A percentile compares a stretch with the other conserved stretches of the same genome.
Conservation (phyloP, 2,329 filamentous ascomycete species). For the Botryotinia convoluta region DNA sequence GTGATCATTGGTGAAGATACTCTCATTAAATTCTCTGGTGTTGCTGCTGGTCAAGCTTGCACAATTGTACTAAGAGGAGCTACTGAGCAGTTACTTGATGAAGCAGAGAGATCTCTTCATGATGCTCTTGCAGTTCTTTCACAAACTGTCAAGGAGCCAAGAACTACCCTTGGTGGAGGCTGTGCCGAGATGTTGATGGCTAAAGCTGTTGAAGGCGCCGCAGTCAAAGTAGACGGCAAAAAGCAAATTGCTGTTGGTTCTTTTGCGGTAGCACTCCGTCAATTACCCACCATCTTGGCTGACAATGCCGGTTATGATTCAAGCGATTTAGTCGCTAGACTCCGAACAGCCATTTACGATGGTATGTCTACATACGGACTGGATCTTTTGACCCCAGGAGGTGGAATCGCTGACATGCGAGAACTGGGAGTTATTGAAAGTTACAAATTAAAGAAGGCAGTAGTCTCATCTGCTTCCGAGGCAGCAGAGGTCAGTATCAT, state of each 20-base stretch:
- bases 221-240: conserved; percentile 94
- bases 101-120: conserved; percentile 93
- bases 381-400: conserved; percentile 84
- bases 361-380: conserved; percentile 90
- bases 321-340: conserved; percentile 84
- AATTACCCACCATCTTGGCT: conserved; percentile 92
- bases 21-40: conserved; percentile 94
- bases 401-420: conserved; percentile 92
- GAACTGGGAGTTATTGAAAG: conserved; percentile 94
- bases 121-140: conserved; percentile 95
- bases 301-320: conserved; percentile 97
- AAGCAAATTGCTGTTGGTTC: conserved; percentile 89
- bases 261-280: conserved; percentile 84
- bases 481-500: conserved; percentile 77
- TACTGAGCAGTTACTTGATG: conserved; percentile 93
- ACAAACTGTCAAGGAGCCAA: conserved; percentile 91
- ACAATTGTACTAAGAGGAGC: conserved; percentile 95
- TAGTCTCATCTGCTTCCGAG: conserved; percentile 93
- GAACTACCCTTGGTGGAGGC: conserved; percentile 90
- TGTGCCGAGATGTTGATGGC: conserved; percentile 99
- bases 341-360: conserved; percentile 92
- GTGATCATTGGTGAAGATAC: conserved; percentile 98
- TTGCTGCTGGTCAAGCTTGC: conserved; percentile 89
- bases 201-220: conserved; percentile 91
- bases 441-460: conserved; percentile 98